These are phyloP conservation scores for Citrus trifoliata DNA, from an alignment of 345 rosid genomes.

Conservation along the genomic window DNA sequence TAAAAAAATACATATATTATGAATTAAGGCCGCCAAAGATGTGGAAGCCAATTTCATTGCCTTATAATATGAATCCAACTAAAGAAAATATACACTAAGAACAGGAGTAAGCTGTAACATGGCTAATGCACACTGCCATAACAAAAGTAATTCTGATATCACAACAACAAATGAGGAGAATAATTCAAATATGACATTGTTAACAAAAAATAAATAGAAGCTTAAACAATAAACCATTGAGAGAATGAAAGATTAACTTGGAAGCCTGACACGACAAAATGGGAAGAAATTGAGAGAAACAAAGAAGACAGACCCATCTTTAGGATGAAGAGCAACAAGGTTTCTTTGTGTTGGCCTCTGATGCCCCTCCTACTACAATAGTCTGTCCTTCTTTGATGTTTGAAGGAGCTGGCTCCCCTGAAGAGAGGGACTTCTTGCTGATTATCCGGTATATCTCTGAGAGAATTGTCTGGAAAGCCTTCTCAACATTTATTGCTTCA, in stretches of 20 bases:
- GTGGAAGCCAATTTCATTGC: neutral
- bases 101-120: neutral
- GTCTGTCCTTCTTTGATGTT: conserved; percentile 82
- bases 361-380: conserved; percentile 54
- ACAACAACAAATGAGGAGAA: neutral
- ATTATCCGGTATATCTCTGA: conserved; percentile 82
- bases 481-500: conserved; percentile 84
- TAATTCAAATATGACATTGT: neutral
- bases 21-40: neutral
- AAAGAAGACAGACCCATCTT: conserved; percentile 6
- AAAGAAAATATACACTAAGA: neutral
- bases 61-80: neutral
- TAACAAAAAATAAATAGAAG: neutral
- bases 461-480: conserved; percentile 79
- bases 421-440: conserved; percentile 82
- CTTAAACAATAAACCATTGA: neutral
- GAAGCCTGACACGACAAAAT: conserved; percentile 3
- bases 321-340: conserved; percentile 80
- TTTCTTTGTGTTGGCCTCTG: conserved; percentile 59
- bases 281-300: neutral
- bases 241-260: neutral
- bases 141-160: neutral
- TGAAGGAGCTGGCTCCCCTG: conserved; percentile 55
- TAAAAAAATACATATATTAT: neutral
- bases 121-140: neutral